Evolutionary conservation across 441 rosid species (phyloP).

Genomic region (Bruguiera hainesii): DNA sequence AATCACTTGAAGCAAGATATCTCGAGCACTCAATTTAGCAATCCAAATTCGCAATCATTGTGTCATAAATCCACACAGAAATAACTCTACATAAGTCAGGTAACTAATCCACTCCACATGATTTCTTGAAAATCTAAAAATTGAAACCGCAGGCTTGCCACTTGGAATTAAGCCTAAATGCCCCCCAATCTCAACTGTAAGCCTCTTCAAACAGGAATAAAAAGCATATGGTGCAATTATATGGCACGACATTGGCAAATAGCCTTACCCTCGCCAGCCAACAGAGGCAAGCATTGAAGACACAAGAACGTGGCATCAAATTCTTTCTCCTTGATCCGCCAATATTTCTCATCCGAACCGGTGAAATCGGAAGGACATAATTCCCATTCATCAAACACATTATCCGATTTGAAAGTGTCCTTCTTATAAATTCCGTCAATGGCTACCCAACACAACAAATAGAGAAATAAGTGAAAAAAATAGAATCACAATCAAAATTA

Average conservation of each 20-base stretch:
- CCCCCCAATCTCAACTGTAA: too few relatives aligned
- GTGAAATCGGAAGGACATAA: slow-evolving; percentile 76
- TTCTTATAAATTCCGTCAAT: slow-evolving; percentile 48
- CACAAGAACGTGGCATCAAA: slow-evolving; percentile 66
- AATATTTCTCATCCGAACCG: slow-evolving; percentile 47
- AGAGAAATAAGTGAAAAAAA: background rate
- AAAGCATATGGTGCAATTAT: background rate
- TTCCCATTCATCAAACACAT: slow-evolving; percentile 83
- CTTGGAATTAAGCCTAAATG: background rate
- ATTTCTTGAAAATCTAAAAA: too few relatives aligned
- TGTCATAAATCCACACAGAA: too few relatives aligned
- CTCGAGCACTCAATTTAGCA: too few relatives aligned
- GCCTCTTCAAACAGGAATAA: background rate
- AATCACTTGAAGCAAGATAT: too few relatives aligned
- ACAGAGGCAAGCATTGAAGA: slow-evolving; percentile 40
- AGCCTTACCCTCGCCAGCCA: slow-evolving; percentile 27
- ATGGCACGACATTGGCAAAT: background rate
- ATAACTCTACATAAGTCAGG: too few relatives aligned
- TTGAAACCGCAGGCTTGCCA: too few relatives aligned
- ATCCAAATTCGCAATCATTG: too few relatives aligned
- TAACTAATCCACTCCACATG: too few relatives aligned
- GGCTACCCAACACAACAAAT: slow-evolving; percentile 44
- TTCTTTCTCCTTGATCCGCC: slow-evolving; percentile 45
- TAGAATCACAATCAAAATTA: background rate
- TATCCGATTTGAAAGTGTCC: slow-evolving; percentile 55